These are phyloP conservation scores for Tillandsia fasciculata DNA, from an alignment of 176 grass and related monocot species.

Conservation along the genomic window DNA sequence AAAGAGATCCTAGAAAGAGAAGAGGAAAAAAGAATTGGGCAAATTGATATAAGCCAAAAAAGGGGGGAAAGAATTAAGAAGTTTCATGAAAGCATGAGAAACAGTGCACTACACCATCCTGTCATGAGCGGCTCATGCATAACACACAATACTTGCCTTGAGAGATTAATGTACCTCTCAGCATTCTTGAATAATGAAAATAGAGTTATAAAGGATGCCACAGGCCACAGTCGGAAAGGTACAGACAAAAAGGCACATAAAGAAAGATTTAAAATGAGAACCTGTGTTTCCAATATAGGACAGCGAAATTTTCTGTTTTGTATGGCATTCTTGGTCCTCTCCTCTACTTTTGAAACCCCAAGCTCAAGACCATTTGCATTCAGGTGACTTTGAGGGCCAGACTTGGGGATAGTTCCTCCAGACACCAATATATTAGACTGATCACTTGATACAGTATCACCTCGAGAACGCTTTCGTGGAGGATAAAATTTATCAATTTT, in stretches of 20 bases:
- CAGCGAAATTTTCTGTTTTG: constrained; percentile 60
- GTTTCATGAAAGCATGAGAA: no score
- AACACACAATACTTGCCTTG: no score
- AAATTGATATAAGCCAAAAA: no score
- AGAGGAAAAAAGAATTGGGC: no score
- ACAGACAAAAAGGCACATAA: constrained; percentile 12
- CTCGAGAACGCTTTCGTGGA: constrained; percentile 52
- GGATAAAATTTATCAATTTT: constrained; percentile 52
- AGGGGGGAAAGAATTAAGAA: no score
- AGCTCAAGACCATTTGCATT: constrained; percentile 50
- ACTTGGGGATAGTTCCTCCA: constrained; percentile 41
- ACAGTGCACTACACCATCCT: no score
- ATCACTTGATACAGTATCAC: constrained; percentile 51
- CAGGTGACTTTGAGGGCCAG: constrained; percentile 33
- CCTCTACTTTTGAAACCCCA: constrained; percentile 56
- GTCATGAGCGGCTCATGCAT: no score
- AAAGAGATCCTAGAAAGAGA: no score
- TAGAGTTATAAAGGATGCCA: constrained; percentile 11
- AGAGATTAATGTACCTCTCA: no score
- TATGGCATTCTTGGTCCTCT: constrained; percentile 45
- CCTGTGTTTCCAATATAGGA: constrained; percentile 44
- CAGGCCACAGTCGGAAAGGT: constrained; percentile 7
- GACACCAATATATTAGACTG: constrained; percentile 30
- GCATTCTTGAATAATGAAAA: background rate
- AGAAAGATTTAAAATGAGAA: constrained; percentile 21